These are phyloP conservation scores for Globisporangium middletonii DNA, from an alignment of 352 stramenopile genomes.

Conservation along the genomic window DNA sequence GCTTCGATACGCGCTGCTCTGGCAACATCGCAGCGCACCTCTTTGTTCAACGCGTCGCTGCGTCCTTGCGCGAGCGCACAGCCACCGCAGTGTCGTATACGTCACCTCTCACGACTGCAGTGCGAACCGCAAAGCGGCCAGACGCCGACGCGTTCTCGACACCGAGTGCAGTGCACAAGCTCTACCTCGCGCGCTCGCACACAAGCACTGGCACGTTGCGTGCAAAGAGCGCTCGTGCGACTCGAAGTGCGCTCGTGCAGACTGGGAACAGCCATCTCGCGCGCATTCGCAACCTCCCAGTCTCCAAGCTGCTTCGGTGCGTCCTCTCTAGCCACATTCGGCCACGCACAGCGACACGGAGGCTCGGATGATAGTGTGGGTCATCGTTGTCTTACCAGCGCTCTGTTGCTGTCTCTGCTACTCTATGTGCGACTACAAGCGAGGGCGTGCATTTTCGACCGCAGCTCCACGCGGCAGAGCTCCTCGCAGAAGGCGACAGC, in stretches of 20 bases:
- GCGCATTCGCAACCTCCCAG: constrained; percentile 32
- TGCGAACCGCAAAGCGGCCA: constrained; percentile 24
- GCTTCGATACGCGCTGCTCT: constrained; percentile 24
- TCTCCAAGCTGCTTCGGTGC: constrained; percentile 35
- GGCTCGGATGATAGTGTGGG: neutral
- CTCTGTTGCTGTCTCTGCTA: neutral
- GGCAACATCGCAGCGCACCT: constrained; percentile 17
- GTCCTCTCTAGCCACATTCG: neutral
- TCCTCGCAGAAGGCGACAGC: neutral
- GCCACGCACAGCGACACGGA: neutral
- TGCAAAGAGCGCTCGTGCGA: neutral
- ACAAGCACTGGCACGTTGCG: too few relatives aligned
- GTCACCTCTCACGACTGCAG: neutral
- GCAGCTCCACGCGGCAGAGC: constrained; percentile 12
- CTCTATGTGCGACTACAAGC: constrained; percentile 4
- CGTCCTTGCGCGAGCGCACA: constrained; percentile 8
- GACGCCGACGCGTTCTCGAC: constrained; percentile 35
- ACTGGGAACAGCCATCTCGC: constrained; percentile 32
- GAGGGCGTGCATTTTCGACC: constrained; percentile 36
- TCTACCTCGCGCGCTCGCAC: constrained; percentile 27
- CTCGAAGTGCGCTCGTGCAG: constrained; percentile 14
- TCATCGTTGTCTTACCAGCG: neutral
- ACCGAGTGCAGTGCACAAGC: constrained; percentile 28
- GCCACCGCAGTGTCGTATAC: neutral
- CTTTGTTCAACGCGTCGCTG: constrained; percentile 16